Conservation (phyloP, 768 basidiomycete species). For the Leccinum variicolor region DNA sequence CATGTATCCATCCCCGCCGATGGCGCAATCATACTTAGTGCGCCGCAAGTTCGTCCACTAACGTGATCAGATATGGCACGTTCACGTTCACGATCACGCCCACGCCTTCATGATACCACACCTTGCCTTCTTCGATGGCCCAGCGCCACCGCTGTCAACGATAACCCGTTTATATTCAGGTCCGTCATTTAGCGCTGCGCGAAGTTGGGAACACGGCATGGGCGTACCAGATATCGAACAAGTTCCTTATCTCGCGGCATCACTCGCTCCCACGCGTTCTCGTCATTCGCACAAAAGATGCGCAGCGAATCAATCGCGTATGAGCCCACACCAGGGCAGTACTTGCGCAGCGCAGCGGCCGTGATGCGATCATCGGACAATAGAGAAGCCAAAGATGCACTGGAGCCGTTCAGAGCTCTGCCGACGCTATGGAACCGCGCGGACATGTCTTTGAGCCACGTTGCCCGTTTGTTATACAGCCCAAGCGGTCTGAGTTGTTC, state of each 20-base stretch:
- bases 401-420: constrained; percentile 22
- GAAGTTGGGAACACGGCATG: neutral
- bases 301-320: constrained; percentile 78
- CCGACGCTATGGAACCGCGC: constrained; percentile 45
- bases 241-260: constrained; percentile 69
- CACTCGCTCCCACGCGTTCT: constrained; percentile 58
- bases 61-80: constrained; percentile 35
- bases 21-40: constrained; percentile 21
- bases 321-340: constrained; percentile 61
- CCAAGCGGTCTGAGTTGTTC: constrained; percentile 53
- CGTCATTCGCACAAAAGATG: constrained; percentile 50
- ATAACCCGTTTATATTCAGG: neutral
- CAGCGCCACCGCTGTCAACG: constrained; percentile 71
- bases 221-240: constrained; percentile 58
- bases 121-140: constrained; percentile 51
- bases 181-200: neutral
- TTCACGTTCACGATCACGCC: constrained; percentile 41
- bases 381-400: neutral
- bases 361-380: neutral
- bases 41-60: constrained; percentile 39
- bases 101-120: constrained; percentile 43
- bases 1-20: constrained; percentile 26
- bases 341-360: constrained; percentile 47
- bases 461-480: constrained; percentile 53
- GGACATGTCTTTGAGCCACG: constrained; percentile 55